Conservation (phyloP, 2,329 filamentous ascomycete genomes). For the Nemania abortiva region DNA sequence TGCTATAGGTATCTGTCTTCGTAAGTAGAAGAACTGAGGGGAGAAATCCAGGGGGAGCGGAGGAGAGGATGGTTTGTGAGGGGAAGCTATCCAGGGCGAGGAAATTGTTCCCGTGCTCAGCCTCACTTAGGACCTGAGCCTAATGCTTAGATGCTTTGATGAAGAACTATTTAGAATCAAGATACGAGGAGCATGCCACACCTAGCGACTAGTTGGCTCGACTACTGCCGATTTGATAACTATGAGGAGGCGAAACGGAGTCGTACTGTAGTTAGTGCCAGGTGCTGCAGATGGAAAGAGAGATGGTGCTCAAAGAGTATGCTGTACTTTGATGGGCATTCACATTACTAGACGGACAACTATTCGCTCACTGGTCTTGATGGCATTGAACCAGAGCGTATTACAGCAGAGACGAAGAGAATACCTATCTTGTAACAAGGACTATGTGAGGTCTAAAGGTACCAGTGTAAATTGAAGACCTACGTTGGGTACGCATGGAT, state of each 20-base stretch:
- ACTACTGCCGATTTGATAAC: background rate
- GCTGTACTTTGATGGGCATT: too few relatives aligned
- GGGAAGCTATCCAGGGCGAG: background rate
- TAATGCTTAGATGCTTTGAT: background rate
- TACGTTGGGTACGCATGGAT: too few relatives aligned
- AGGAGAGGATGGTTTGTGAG: background rate
- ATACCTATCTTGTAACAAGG: too few relatives aligned
- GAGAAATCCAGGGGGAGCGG: too few relatives aligned
- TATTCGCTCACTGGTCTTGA: too few relatives aligned
- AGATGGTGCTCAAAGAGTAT: background rate
- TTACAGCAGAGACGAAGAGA: too few relatives aligned
- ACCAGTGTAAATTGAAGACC: too few relatives aligned
- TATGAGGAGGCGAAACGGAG: background rate
- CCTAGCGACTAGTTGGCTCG: background rate
- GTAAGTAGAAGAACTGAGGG: too few relatives aligned
- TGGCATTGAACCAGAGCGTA: too few relatives aligned
- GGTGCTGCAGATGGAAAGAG: background rate
- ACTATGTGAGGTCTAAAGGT: too few relatives aligned
- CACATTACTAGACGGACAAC: background rate
- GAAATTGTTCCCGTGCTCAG: background rate
- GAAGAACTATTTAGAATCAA: background rate
- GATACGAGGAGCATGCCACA: background rate
- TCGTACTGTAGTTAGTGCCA: background rate
- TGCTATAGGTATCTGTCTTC: too few relatives aligned
- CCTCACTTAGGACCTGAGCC: conserved; percentile 1